Conservation (phyloP, 2,329 filamentous ascomycete genomes). For the Monosporascus cannonballus region DNA sequence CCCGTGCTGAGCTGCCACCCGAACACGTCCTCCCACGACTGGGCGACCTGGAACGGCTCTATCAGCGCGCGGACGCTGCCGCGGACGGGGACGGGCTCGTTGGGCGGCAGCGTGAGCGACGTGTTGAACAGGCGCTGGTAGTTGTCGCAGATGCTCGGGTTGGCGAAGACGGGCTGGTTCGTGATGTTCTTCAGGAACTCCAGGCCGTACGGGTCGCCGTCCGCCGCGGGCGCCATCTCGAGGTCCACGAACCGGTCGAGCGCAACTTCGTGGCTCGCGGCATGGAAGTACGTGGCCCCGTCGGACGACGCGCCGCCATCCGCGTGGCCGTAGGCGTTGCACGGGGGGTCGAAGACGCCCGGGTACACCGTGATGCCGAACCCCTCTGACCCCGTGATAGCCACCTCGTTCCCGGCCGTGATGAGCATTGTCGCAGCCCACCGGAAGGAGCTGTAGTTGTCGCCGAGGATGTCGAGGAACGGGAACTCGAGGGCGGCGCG, state of each 20-base stretch:
- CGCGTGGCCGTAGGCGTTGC: constrained; percentile 37
- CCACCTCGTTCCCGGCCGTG: constrained; percentile 33
- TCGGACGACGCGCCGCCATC: constrained; percentile 9
- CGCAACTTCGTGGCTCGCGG: constrained; percentile 12
- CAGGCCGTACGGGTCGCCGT: constrained; percentile 28
- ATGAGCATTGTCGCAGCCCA: constrained; percentile 44
- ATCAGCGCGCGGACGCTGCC: constrained; percentile 18
- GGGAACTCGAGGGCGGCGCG: constrained; percentile 47
- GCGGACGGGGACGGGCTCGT: constrained; percentile 20
- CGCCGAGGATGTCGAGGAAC: constrained; percentile 46
- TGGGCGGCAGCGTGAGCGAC: constrained; percentile 27
- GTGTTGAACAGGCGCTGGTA: constrained; percentile 41
- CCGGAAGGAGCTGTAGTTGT: constrained; percentile 45
- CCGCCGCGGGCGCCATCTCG: constrained; percentile 12
- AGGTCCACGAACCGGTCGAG: constrained; percentile 21
- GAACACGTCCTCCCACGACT: constrained; percentile 12
- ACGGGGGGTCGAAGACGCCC: constrained; percentile 38
- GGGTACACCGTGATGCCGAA: constrained; percentile 41
- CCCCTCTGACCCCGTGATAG: constrained; percentile 35
- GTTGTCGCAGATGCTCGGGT: constrained; percentile 34
- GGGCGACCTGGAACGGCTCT: constrained; percentile 16
- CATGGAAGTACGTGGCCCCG: constrained; percentile 18
- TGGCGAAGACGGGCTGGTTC: constrained; percentile 45
- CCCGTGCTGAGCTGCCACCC: constrained; percentile 18
- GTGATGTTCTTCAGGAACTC: constrained; percentile 44